A percentile compares a stretch with the other conserved stretches of the same genome.
Conservation (phyloP, 345 rosid species). For the Firmiana major region DNA sequence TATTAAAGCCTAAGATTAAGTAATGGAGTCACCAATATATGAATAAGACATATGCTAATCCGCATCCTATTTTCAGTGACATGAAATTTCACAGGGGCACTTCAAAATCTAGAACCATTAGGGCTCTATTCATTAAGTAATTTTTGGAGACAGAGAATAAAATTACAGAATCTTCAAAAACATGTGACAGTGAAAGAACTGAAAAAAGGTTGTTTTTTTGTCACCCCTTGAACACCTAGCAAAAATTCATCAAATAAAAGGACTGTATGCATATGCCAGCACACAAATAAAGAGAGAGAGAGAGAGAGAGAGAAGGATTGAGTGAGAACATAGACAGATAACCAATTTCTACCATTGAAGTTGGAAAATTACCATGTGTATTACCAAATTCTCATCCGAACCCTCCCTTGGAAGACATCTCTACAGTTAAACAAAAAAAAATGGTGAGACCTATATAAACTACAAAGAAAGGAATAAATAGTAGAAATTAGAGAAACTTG, state of each 20-base stretch:
- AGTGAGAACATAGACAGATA: neutral
- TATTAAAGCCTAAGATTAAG: neutral
- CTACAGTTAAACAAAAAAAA: constrained; percentile 32
- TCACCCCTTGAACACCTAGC: neutral
- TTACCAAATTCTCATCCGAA: constrained; percentile 83
- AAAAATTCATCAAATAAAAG: neutral
- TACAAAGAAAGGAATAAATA: neutral
- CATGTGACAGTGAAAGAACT: neutral
- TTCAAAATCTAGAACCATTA: neutral
- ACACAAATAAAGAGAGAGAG: neutral
- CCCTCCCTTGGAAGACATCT: constrained; percentile 82
- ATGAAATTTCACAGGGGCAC: neutral
- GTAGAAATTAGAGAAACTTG: neutral
- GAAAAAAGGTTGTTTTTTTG: neutral
- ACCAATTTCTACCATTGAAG: neutral
- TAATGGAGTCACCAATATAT: neutral
- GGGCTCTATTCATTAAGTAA: neutral
- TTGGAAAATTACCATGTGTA: constrained; percentile 66
- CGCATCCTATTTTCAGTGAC: neutral
- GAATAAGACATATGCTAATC: neutral
- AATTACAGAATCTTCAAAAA: neutral
- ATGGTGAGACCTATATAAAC: neutral
- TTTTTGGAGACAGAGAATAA: neutral
- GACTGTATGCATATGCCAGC: neutral
- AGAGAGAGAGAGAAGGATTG: neutral